Evolutionary conservation across 2,329 filamentous ascomycete genomes (phyloP).

Genomic region (Lecanicillium sp.): DNA sequence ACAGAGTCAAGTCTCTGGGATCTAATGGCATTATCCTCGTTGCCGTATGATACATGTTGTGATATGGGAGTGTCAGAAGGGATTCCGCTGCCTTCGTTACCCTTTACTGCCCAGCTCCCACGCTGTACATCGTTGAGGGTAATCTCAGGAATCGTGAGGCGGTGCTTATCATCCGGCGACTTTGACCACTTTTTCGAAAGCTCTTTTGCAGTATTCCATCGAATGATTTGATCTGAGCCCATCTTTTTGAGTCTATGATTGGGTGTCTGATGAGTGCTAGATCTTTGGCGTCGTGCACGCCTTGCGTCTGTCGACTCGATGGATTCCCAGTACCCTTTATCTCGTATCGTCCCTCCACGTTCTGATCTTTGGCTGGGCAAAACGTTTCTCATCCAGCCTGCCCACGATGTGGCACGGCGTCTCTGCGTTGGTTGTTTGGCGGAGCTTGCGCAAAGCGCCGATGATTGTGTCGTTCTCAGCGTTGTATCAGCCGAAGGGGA

Average conservation of each 20-base stretch:
- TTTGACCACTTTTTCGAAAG: constrained; percentile 10
- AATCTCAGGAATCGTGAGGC: background rate
- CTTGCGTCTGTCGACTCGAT: constrained; percentile 9
- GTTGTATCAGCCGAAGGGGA: constrained; percentile 7
- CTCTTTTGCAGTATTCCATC: constrained; percentile 28
- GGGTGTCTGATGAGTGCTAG: constrained; percentile 9
- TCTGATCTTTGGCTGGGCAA: constrained; percentile 42
- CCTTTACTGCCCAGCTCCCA: background rate
- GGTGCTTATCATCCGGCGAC: background rate
- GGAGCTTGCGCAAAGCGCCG: background rate
- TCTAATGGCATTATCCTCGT: background rate
- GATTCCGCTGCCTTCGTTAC: background rate
- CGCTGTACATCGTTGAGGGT: too few species aligned
- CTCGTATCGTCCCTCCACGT: constrained; percentile 38
- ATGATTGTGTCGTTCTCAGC: background rate
- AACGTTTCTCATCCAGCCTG: constrained; percentile 35
- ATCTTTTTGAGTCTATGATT: constrained; percentile 10
- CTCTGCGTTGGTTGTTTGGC: constrained; percentile 2
- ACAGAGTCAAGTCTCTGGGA: constrained; percentile 1
- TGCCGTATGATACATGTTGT: too few species aligned
- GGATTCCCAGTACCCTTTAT: constrained; percentile 20
- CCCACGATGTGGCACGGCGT: constrained; percentile 20
- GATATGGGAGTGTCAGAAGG: too few species aligned
- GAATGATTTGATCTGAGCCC: constrained; percentile 22
- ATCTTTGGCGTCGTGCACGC: constrained; percentile 7